Evolutionary conservation across 371 early-diverging fungal species (phyloP), one percentile per base, ranked within the genome.

Genomic region (Syncephalastrum monosporum): DNA sequence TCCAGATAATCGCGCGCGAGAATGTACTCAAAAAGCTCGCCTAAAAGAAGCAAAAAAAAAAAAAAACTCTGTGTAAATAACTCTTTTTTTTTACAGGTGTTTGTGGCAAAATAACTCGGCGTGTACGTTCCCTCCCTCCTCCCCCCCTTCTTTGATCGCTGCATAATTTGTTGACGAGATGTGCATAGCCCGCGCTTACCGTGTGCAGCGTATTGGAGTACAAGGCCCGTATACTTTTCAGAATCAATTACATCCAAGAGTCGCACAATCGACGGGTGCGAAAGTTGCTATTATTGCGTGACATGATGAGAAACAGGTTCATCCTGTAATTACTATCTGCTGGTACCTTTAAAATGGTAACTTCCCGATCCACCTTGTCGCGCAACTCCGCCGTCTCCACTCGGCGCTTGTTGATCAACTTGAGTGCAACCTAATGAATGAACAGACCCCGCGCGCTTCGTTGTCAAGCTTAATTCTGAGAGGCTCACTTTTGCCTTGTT

Each of bases 301-400:
- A 6, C 38, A 33, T 6, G 38, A 33, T 33, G 38, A 33, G 38
- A 2, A 33, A 50, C 5, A 47, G 43, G 50, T 27, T 58, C 27
- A 23, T 24, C 1, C 24, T 58, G 16, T 57, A 16, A n/a, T 42
- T n/a, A 16, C 29, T 25, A 14, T 50, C 33, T 23, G 25, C 65
- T 68, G 10, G 8, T 82, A 87, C 87, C 77, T 83, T 75, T 47
- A 90, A 75, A 24, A 87, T 85, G 7, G 79, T 75, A 56, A 89
- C 87, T 71, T 89, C 89, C 6, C 87, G 77, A 42, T 86, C 82
- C 59, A 89, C 82, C 51, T 89, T 89, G 64, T 82, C 79, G 19
- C 85, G 76, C 50, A 84, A 72, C 46, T 80, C 78, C 42, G 79
- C 77, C 25, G 79, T 76, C 55, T 86, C 87, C 14, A 86, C 82